Percentiles rank a stretch among this genome's conserved stretches.
Evolutionary conservation across 805 yeast species (phyloP).

Genomic region (Candida sphagnicola): DNA sequence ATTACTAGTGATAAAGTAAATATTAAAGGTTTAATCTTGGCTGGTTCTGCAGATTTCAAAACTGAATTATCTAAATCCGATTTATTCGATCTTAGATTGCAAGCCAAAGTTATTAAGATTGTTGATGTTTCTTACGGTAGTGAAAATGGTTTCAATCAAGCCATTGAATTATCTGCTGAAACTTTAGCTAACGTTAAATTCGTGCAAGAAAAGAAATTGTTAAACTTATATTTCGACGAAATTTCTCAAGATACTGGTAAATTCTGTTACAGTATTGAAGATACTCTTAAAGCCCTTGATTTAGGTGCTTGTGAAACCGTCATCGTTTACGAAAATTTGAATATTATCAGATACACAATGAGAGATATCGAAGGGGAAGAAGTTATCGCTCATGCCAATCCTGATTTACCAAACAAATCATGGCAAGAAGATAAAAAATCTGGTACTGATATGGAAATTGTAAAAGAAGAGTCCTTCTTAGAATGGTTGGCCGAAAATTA

Average conservation of each 20-base stretch:
- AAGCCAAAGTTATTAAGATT: slow-evolving; percentile 79
- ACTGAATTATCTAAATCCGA: slow-evolving; percentile 91
- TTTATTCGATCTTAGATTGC: slow-evolving; percentile 86
- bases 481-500: slow-evolving; percentile 99
- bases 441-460: slow-evolving; percentile 88
- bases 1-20: slow-evolving; percentile 92
- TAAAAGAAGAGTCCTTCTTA: slow-evolving; percentile 77
- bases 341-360: slow-evolving; percentile 75
- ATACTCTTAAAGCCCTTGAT: slow-evolving; percentile 93
- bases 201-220: slow-evolving; percentile 95
- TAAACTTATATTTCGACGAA: slow-evolving; percentile 91
- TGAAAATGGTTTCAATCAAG: slow-evolving; percentile 99
- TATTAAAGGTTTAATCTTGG: slow-evolving; percentile 90
- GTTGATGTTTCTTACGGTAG: slow-evolving; percentile 99
- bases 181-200: slow-evolving; percentile 95
- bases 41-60: slow-evolving; percentile 99
- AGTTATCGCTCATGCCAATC: slow-evolving; percentile 67
- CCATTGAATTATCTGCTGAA: slow-evolving; percentile 96
- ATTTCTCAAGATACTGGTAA: slow-evolving; percentile 96
- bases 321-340: slow-evolving; percentile 91
- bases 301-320: slow-evolving; percentile 93
- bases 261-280: slow-evolving; percentile 96
- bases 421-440: slow-evolving; percentile 77
- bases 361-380: slow-evolving; percentile 80
- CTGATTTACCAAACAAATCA: slow-evolving; percentile 69